Evolutionary conservation across 306 rosid species (phyloP).

Genomic region (Ziziphus jujuba): DNA sequence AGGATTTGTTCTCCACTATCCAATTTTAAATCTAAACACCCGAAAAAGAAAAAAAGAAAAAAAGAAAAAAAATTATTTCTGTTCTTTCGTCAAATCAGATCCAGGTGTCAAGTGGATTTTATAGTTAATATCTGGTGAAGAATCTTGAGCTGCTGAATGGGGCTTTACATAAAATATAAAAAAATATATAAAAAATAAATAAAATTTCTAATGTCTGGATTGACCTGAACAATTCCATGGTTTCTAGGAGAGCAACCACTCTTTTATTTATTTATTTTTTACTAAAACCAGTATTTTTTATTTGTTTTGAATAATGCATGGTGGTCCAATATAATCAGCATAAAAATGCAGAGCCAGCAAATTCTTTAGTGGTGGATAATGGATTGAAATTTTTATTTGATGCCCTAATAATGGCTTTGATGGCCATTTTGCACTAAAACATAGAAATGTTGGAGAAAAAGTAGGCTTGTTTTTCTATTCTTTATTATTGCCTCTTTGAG

Average conservation of each 20-base stretch:
- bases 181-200: conserved; percentile 6
- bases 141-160: conserved; percentile 25
- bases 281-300: no score
- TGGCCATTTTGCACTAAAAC: conserved; percentile 38
- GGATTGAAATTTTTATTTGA: conserved; percentile 34
- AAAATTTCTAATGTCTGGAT: conserved; percentile 20
- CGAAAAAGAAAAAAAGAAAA: background rate
- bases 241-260: conserved; percentile 20
- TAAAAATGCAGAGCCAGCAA: conserved; percentile 36
- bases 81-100: conserved; percentile 5
- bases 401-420: conserved; percentile 35
- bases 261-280: background rate
- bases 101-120: conserved; percentile 22
- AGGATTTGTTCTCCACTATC: conserved; percentile 30
- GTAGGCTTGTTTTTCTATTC: background rate
- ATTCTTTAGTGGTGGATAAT: conserved; percentile 32
- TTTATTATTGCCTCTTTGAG: conserved; percentile 19
- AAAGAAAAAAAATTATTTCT: no score
- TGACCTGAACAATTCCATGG: conserved; percentile 32
- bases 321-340: conserved; percentile 35
- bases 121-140: conserved; percentile 16
- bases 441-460: background rate
- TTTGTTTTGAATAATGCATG: conserved; percentile 22
- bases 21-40: background rate
- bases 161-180: background rate